Percentiles rank a stretch among this genome's conserved stretches.
These are phyloP conservation scores for Phoenix roebelenii DNA, from an alignment of 176 grass and related monocot species.

Conservation along the genomic window DNA sequence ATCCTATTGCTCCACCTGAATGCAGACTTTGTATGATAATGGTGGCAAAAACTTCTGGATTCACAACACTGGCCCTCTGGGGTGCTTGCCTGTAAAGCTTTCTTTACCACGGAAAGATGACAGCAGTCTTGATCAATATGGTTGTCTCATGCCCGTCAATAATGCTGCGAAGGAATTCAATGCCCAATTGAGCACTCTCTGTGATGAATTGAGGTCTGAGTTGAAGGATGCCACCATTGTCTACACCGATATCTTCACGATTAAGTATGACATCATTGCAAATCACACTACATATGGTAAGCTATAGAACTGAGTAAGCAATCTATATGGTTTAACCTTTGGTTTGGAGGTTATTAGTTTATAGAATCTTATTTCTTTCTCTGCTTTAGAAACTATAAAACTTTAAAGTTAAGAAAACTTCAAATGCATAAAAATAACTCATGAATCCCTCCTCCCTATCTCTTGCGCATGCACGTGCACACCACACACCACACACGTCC, in stretches of 20 bases:
- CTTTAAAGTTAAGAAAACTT: no score
- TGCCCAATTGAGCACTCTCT: conserved; percentile 30
- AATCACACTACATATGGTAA: conserved; percentile 62
- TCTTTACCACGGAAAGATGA: conserved; percentile 37
- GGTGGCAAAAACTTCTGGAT: conserved; percentile 72
- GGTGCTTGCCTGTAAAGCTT: conserved; percentile 83
- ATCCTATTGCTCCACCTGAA: neutral
- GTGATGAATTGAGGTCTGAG: conserved; percentile 34
- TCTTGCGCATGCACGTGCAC: no score
- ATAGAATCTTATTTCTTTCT: neutral
- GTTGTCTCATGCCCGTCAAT: conserved; percentile 56
- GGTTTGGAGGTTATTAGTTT: neutral
- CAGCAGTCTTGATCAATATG: conserved; percentile 46
- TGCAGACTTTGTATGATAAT: conserved; percentile 48
- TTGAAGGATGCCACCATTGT: conserved; percentile 54
- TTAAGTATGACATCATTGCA: conserved; percentile 77
- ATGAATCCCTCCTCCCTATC: no score
- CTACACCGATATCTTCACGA: conserved; percentile 60
- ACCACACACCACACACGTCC: no score
- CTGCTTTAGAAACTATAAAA: conserved; percentile 7
- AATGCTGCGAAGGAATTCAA: conserved; percentile 63
- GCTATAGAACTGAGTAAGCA: neutral
- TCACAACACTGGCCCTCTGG: conserved; percentile 58
- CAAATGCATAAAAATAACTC: no score
- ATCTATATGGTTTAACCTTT: neutral